These are phyloP conservation scores for Trichoderma brevicompactum DNA, from an alignment of 2,329 filamentous ascomycete genomes.

Conservation along the genomic window DNA sequence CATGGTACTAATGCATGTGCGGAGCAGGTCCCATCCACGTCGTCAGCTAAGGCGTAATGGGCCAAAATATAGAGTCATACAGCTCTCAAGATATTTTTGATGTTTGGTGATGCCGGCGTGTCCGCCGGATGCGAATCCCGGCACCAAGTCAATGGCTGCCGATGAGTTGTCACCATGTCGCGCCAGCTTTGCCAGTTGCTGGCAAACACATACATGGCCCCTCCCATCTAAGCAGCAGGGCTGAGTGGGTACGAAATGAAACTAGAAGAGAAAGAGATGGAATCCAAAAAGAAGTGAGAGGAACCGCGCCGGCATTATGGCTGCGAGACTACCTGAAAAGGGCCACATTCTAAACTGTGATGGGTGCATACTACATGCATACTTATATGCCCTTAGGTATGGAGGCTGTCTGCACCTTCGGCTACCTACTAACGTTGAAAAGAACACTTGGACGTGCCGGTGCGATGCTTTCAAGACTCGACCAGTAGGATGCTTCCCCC, in stretches of 20 bases:
- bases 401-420: conserved; percentile 11
- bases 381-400: neutral
- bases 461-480: neutral
- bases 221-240: conserved; percentile 24
- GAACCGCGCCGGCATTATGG: neutral
- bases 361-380: conserved; percentile 19
- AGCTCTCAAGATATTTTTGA: conserved; percentile 4
- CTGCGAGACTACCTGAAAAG: conserved; percentile 16
- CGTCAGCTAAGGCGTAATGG: conserved; percentile 4
- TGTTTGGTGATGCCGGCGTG: conserved; percentile 14
- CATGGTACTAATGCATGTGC: conserved; percentile 26
- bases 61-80: conserved; percentile 16
- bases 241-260: conserved; percentile 23
- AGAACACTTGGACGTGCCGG: neutral
- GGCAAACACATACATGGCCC: conserved; percentile 26
- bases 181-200: conserved; percentile 20
- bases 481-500: conserved; percentile 22
- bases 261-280: conserved; percentile 1
- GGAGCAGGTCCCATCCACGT: conserved; percentile 25
- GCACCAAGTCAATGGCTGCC: conserved; percentile 13
- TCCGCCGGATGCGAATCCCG: conserved; percentile 18
- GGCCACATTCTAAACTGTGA: conserved; percentile 1
- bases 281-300: conserved; percentile 1
- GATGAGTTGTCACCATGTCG: conserved; percentile 29
- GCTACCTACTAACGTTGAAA: neutral